Evolutionary conservation across 2,329 filamentous ascomycete species (phyloP).

Genomic region (Pyrenophora tritici-repentis): DNA sequence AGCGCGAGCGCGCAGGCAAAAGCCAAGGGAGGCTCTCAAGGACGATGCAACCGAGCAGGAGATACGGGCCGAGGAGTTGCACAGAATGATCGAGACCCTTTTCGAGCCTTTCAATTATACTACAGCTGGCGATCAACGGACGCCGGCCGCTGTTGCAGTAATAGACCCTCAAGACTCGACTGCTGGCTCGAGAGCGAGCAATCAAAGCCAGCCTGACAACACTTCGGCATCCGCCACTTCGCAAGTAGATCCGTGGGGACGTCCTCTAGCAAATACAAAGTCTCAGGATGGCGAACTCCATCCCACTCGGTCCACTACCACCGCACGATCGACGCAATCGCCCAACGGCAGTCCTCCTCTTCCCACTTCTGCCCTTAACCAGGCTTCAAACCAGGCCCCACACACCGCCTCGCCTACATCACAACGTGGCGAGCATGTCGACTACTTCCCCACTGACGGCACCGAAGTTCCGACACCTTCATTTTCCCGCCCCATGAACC

Average conservation of each 20-base stretch:
- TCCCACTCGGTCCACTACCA: slow-evolving; percentile 42
- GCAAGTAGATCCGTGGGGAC: slow-evolving; percentile 41
- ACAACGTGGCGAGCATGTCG: slow-evolving; percentile 42
- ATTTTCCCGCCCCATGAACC: slow-evolving; percentile 49
- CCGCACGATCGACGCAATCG: slow-evolving; percentile 52
- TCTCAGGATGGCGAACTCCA: slow-evolving; percentile 48
- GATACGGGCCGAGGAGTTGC: slow-evolving; percentile 90
- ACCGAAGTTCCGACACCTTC: slow-evolving; percentile 37
- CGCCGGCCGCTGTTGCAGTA: slow-evolving; percentile 42
- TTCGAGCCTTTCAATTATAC: slow-evolving; percentile 98
- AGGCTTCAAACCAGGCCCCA: slow-evolving; percentile 27
- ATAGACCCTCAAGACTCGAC: slow-evolving; percentile 37
- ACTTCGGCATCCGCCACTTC: slow-evolving; percentile 39
- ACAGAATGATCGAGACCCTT: slow-evolving; percentile 90
- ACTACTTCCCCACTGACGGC: slow-evolving; percentile 43
- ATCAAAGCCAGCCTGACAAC: slow-evolving; percentile 41
- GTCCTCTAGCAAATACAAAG: slow-evolving; percentile 37
- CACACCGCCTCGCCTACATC: slow-evolving; percentile 39
- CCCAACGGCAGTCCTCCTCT: slow-evolving; percentile 56
- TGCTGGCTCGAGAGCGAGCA: slow-evolving; percentile 40
- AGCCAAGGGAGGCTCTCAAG: slow-evolving; percentile 87
- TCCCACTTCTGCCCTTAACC: slow-evolving; percentile 30
- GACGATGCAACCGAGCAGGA: slow-evolving; percentile 95
- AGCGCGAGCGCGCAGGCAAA: slow-evolving; percentile 88
- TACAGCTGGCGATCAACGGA: slow-evolving; percentile 74